Base-by-base conservation (phyloP, 495 filamentous ascomycete species). In the Paragyromitra xinjiangensis region DNA sequence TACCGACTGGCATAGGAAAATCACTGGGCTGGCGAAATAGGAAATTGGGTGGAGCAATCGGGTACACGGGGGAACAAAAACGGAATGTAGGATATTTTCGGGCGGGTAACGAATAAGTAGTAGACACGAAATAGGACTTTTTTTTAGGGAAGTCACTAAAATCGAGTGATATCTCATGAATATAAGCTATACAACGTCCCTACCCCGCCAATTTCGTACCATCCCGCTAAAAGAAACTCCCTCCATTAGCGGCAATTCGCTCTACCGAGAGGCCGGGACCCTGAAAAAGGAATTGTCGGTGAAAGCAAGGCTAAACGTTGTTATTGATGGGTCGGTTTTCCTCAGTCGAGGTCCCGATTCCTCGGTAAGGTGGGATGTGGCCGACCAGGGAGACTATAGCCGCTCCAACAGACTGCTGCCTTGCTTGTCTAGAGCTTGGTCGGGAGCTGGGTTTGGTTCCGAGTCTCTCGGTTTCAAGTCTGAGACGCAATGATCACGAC, bases 401-500 rank as follows among this genome's bases (percentile, higher is more conserved):
- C 7, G 16, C 9, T 19, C 2, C 24, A 63, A 24, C 19, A 44
- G 39, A 22, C 16, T 63, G n/a, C 14, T 42, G n/a, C 14, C 22
- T 6, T 40, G 24, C 11, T 22, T 26, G 22, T 3, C 37, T 7
- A 63, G 39, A 63, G 1, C n/a, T 63, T 63, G n/a, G 16, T 19
- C 19, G 59, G 7, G 14, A 72, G 26, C 34, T 64, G 63, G 34
- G 42, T 71, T 24, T 65, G 61, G 70, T 64, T 56, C 34, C 19
- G 29, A 44, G 19, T 6, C 16, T 34, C 45, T 63, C 19, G 62
- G 40, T 56, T 42, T 48, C 29, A 67, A 51, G 19, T 58, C 71
- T 67, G 62, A 73, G 70, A 73, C 70, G 61, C 70, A 66, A 40
- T 66, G 48, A 58, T 48, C 50, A 73, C 40, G 71, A 39, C 65